Percentiles rank a stretch among this genome's conserved stretches.
Conservation (phyloP, 208 protist species). For the Leptomonas pyrrhocoris region DNA sequence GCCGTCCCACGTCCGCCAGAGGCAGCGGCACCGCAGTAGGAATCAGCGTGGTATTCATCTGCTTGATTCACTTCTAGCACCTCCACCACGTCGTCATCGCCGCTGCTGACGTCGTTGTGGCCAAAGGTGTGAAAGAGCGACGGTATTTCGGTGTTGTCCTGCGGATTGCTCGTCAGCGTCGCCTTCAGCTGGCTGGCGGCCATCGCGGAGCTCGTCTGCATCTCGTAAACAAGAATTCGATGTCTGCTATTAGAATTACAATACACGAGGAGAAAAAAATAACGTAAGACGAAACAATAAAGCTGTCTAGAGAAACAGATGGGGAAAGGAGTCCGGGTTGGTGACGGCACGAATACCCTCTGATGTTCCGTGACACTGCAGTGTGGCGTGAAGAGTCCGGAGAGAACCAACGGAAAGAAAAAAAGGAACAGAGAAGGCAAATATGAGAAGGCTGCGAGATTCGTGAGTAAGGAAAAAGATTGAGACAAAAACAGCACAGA, state of each 20-base stretch:
- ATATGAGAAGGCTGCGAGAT: background rate
- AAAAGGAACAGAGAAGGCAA: background rate
- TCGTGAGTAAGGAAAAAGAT: background rate
- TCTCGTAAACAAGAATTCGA: background rate
- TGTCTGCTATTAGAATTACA: background rate
- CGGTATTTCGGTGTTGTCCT: conserved; percentile 45
- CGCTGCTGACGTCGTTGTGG: conserved; percentile 18
- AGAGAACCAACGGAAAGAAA: background rate
- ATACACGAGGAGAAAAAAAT: conserved; percentile 3
- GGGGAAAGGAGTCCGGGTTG: no score
- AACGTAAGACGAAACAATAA: background rate
- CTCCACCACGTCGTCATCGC: conserved; percentile 30
- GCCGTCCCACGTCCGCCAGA: background rate
- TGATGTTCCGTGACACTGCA: no score
- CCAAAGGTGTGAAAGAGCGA: conserved; percentile 67
- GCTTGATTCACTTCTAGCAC: background rate
- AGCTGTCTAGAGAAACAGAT: background rate
- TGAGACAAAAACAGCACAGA: background rate
- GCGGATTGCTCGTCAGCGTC: conserved; percentile 38
- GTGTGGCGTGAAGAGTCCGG: no score
- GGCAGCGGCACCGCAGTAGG: background rate
- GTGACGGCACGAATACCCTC: no score
- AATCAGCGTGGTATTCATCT: conserved; percentile 5
- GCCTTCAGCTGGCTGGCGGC: conserved; percentile 4
- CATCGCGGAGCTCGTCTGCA: background rate